Evolutionary conservation across 441 rosid genomes (phyloP).

Genomic region (Eruca vesicaria): DNA sequence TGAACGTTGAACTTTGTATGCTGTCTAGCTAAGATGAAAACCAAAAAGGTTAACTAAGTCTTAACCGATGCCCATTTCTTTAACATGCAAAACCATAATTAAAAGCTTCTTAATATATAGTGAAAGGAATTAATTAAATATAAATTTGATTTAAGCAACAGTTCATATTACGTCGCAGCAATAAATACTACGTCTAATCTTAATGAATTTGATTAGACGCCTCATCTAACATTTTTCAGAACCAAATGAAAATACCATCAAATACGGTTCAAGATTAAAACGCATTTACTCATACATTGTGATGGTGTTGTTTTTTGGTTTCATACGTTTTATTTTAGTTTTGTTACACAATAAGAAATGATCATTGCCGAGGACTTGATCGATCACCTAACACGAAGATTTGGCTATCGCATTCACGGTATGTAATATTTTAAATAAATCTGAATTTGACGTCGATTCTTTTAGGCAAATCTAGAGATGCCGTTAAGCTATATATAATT

Average conservation of each 20-base stretch:
- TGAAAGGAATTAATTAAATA: conserved; percentile 15
- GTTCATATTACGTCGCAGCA: not conserved
- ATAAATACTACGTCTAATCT: not conserved
- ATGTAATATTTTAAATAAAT: not conserved
- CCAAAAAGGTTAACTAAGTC: not conserved
- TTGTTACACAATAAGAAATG: not conserved
- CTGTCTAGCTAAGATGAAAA: not conserved
- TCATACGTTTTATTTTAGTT: not conserved
- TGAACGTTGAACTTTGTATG: not conserved
- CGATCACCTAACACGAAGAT: conserved; percentile 32
- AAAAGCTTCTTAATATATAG: not conserved
- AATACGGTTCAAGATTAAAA: not conserved
- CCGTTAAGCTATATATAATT: not conserved
- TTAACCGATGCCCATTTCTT: not conserved
- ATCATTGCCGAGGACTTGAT: conserved; percentile 25
- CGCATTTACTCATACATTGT: not conserved
- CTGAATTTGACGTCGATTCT: conserved; percentile 10
- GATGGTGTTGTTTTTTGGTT: not conserved
- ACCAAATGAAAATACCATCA: not conserved
- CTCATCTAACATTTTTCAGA: conserved; percentile 26
- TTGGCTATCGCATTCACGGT: conserved; percentile 7
- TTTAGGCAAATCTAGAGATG: not conserved
- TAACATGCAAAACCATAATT: not conserved
- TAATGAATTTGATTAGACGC: conserved; percentile 29
- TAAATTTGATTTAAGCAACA: not conserved